Base-by-base conservation (phyloP, 2,329 filamentous ascomycete species). In the Xylaria sp. region DNA sequence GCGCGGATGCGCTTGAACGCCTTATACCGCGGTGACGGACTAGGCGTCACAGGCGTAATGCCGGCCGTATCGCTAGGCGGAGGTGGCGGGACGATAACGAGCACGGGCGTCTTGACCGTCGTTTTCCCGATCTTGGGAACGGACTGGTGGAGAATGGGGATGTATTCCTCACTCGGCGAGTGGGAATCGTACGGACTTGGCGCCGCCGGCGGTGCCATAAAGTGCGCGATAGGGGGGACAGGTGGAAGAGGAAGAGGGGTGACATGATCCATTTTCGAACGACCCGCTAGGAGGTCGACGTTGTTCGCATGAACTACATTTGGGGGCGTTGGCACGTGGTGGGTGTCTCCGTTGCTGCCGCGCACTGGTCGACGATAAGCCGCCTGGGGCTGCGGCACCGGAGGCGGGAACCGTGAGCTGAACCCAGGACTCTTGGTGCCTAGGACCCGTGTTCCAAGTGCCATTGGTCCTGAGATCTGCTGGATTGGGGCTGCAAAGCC, bases 11-110 rank as follows among this genome's bases (percentile, higher is more conserved):
- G 61, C 42, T 55, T 59, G 19, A 66, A 70, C 0, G 59, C 62
- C 34, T 59, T 65, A 2, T 61, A 42, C 37, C 59, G 50, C n/a
- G 67, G 59, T 18, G 68, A 70, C 2, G 66, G 61, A 9, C 59
- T 65, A 7, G 70, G 68, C 7, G 69, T 70, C 18, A 70, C 59
- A 9, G 70, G 69, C 0, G 70, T 70, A 58, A 70, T 69, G 1
- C 69, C 67, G 46, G 71, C 68, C 5, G 9, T 42, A 30, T 69
- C 68, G 59, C 63, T 65, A 2, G 66, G 65, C 2, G 66, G 65
- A 0, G 65, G 64, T 4, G 70, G 68, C 37, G 42, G 67, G 34
- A 65, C 58, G 54, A 50, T 60, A 58, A 60, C 61, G 7, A 56
- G 55, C 4, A n/a, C 56, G 8, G 58, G 57, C 42, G 39, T 56